phyloP scores from a whole-genome alignment of 148 eudicot species.

The Nyssa sinensis region DNA sequence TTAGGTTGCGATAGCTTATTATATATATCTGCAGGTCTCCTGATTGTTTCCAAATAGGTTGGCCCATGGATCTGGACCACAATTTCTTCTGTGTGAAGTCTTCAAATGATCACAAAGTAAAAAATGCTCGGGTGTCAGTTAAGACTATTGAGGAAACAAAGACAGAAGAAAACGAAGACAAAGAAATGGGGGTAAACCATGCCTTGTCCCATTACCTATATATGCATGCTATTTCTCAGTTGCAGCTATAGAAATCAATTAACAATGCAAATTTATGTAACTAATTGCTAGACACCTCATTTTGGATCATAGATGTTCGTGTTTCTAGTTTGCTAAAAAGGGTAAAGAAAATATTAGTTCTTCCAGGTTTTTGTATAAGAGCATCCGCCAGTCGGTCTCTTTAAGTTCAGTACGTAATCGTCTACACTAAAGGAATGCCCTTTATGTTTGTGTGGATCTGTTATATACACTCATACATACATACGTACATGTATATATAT shows the following conservation, averaged over 20 bases:
- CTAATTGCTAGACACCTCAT: background rate
- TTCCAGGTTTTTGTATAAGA: background rate
- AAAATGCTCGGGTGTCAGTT: conserved; percentile 29
- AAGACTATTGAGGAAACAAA: conserved; percentile 29
- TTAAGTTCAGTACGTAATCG: background rate
- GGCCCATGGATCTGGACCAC: conserved; percentile 86
- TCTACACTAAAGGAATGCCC: background rate
- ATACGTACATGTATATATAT: background rate
- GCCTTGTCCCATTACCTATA: conserved; percentile 8
- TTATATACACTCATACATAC: background rate
- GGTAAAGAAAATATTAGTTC: background rate
- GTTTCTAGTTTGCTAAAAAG: background rate
- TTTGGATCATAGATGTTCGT: background rate
- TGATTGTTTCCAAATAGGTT: conserved; percentile 82
- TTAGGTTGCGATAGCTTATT: conserved; percentile 11
- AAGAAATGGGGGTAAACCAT: conserved; percentile 63
- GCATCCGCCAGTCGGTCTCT: background rate
- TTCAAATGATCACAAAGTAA: conserved; percentile 25
- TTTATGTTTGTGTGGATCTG: background rate
- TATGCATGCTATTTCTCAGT: background rate
- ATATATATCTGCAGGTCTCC: conserved; percentile 60
- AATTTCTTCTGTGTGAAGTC: conserved; percentile 62
- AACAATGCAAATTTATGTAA: conserved; percentile 1
- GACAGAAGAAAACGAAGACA: conserved; percentile 43
- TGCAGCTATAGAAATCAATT: background rate